A percentile compares a stretch with the other conserved stretches of the same genome.
phyloP scores from a whole-genome alignment of 306 rosid genomes.

The Acacia acuminata region DNA sequence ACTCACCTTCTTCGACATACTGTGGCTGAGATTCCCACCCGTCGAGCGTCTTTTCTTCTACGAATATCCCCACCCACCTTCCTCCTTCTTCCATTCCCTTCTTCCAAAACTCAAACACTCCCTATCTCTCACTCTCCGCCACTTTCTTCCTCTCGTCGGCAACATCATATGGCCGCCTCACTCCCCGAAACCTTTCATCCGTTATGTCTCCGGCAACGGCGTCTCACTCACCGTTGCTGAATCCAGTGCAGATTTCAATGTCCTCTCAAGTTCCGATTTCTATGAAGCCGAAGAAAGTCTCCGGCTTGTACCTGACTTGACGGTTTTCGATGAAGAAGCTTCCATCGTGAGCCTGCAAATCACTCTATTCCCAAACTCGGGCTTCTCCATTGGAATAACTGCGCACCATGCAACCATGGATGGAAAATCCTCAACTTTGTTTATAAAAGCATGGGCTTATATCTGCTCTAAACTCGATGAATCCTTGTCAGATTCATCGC shows the following conservation, averaged over 20 bases:
- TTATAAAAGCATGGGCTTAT: background rate
- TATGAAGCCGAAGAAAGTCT: background rate
- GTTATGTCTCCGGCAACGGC: background rate
- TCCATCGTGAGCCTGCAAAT: background rate
- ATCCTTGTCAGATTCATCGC: background rate
- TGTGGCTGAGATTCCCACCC: background rate
- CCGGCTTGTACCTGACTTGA: background rate
- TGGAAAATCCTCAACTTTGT: background rate
- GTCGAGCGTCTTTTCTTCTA: constrained; percentile 2
- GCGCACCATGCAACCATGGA: background rate
- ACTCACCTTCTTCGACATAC: constrained; percentile 25
- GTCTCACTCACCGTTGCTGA: constrained; percentile 34
- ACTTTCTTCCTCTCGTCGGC: constrained; percentile 1
- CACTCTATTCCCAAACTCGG: background rate
- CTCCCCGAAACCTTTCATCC: constrained; percentile 1
- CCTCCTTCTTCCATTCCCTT: background rate
- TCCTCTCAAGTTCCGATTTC: background rate
- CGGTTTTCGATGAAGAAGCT: background rate
- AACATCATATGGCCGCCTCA: background rate
- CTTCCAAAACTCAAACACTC: background rate
- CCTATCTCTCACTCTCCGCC: constrained; percentile 18
- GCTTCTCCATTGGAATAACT: background rate
- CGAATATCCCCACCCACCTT: background rate
- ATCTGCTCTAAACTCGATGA: constrained; percentile 15
- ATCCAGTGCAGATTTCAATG: constrained; percentile 6